Evolutionary conservation across 2,329 filamentous ascomycete species (phyloP).

Genomic region (Chrysoporthe puriensis): DNA sequence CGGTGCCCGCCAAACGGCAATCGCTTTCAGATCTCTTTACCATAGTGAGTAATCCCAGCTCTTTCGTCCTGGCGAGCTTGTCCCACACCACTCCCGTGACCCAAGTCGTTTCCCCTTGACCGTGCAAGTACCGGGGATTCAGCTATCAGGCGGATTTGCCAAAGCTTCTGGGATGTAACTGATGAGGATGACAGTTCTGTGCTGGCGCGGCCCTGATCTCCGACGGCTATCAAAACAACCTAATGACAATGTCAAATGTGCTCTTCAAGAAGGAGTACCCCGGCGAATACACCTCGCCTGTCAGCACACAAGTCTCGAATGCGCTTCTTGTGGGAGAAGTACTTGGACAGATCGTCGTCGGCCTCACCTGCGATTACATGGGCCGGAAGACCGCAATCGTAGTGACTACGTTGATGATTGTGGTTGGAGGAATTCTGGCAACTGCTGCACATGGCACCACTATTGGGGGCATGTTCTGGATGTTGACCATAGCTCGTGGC

Average conservation of each 20-base stretch:
- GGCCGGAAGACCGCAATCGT: conserved; percentile 28
- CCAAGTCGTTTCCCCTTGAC: background rate
- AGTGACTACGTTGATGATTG: conserved; percentile 41
- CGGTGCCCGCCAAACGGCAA: background rate
- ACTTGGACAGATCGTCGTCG: conserved; percentile 59
- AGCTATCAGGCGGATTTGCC: background rate
- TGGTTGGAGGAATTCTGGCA: conserved; percentile 50
- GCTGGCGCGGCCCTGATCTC: conserved; percentile 5
- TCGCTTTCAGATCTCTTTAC: conserved; percentile 1
- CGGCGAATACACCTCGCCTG: conserved; percentile 41
- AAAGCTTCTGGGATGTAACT: no score
- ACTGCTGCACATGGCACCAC: conserved; percentile 48
- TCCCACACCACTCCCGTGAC: background rate
- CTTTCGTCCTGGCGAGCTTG: no score
- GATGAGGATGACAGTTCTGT: conserved; percentile 1
- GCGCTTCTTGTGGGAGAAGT: conserved; percentile 58
- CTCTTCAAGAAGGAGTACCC: conserved; percentile 7
- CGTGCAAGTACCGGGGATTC: background rate
- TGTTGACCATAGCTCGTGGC: conserved; percentile 49
- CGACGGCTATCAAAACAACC: conserved; percentile 6
- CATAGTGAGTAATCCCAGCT: background rate
- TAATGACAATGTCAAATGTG: conserved; percentile 6
- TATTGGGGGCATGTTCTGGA: conserved; percentile 51
- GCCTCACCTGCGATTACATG: conserved; percentile 46
- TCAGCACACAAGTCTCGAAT: conserved; percentile 46